Evolutionary conservation across 257 asterid species (phyloP).

Genomic region (Capsicum pubescens): DNA sequence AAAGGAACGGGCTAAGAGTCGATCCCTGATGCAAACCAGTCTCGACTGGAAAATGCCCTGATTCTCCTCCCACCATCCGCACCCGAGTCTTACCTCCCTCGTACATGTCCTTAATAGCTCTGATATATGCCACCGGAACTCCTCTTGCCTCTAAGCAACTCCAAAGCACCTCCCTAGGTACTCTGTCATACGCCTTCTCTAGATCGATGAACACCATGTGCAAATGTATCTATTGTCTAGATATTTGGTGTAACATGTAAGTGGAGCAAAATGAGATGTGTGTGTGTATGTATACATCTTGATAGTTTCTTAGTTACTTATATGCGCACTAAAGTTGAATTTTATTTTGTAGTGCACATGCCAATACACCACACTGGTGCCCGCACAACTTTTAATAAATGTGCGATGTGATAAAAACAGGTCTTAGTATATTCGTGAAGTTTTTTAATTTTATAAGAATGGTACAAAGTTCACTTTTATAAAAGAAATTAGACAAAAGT

Average conservation of each 20-base stretch:
- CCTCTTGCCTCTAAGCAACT: no score
- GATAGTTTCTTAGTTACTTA: constrained; percentile 4
- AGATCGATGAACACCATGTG: no score
- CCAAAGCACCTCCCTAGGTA: no score
- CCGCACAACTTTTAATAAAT: constrained; percentile 11
- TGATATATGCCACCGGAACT: no score
- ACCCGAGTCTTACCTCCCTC: no score
- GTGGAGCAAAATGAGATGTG: not conserved
- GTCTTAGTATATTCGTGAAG: constrained; percentile 1
- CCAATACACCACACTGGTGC: not conserved
- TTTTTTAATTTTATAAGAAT: not conserved
- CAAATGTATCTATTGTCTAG: not conserved
- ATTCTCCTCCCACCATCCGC: no score
- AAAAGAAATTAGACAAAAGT: not conserved
- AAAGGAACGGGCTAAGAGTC: no score
- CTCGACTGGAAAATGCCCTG: no score
- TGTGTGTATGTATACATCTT: not conserved
- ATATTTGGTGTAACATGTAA: not conserved
- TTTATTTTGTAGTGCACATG: not conserved
- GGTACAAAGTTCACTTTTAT: not conserved
- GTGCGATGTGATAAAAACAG: not conserved
- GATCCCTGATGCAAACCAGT: no score
- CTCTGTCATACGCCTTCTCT: no score
- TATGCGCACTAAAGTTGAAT: not conserved
- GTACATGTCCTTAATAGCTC: no score